phyloP scores from a whole-genome alignment of 805 yeast species.

The Starmerella kuoi region DNA sequence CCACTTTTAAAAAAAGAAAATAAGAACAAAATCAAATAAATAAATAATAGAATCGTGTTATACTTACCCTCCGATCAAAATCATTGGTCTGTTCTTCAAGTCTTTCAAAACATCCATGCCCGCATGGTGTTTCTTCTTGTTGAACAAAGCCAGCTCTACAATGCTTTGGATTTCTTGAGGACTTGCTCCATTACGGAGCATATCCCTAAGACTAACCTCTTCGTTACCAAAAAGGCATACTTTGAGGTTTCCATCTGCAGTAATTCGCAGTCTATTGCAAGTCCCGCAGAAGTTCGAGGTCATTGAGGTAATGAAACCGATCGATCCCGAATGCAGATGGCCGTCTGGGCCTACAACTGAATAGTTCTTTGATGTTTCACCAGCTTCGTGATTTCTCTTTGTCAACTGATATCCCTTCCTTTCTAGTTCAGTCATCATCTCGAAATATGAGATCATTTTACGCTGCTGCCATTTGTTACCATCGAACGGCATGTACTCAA shows the following conservation, averaged over 20 bases:
- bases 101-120: conserved; percentile 38
- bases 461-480: conserved; percentile 41
- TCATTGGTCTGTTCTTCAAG: conserved; percentile 44
- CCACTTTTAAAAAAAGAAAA: background rate
- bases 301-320: conserved; percentile 48
- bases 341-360: conserved; percentile 29
- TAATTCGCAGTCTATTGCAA: conserved; percentile 41
- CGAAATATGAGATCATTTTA: conserved; percentile 38
- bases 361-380: conserved; percentile 42
- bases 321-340: conserved; percentile 30
- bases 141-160: conserved; percentile 37
- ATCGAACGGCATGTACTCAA: conserved; percentile 48
- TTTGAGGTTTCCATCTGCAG: conserved; percentile 44
- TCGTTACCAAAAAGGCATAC: conserved; percentile 44
- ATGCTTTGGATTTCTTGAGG: conserved; percentile 32
- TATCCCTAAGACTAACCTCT: conserved; percentile 38
- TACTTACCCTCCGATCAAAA: conserved; percentile 41
- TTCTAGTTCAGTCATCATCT: conserved; percentile 32
- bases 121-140: conserved; percentile 41
- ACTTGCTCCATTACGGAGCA: conserved; percentile 31
- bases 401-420: conserved; percentile 9
- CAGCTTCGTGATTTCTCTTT: conserved; percentile 23
- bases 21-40: background rate
- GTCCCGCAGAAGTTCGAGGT: conserved; percentile 41
- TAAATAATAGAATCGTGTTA: background rate